phyloP scores from a whole-genome alignment of 495 filamentous ascomycete species.

The Penicillium diatomitis region DNA sequence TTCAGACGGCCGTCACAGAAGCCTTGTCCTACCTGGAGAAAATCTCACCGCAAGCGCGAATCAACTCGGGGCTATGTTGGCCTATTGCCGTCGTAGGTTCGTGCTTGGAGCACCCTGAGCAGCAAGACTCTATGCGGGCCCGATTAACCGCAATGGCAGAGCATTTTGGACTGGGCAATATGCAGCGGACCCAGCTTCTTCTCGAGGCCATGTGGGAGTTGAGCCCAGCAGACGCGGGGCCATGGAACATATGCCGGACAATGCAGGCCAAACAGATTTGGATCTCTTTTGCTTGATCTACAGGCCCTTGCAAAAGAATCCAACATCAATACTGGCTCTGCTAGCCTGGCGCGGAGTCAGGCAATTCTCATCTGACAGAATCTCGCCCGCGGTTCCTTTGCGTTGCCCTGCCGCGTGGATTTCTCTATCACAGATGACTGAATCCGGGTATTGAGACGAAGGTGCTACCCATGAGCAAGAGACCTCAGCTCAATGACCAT shows the following conservation, averaged over 20 bases:
- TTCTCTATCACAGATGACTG: too few relatives aligned
- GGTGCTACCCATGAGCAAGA: too few relatives aligned
- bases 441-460: too few relatives aligned
- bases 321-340: too few relatives aligned
- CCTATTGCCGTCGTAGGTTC: conserved; percentile 31
- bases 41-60: conserved; percentile 19
- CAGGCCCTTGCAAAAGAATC: too few relatives aligned
- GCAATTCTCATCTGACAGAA: too few relatives aligned
- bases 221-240: conserved; percentile 19
- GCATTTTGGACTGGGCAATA: conserved; percentile 29
- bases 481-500: too few relatives aligned
- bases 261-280: conserved; percentile 32
- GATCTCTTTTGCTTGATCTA: conserved; percentile 30
- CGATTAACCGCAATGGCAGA: conserved; percentile 19
- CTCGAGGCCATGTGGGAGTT: conserved; percentile 30
- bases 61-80: conserved; percentile 32
- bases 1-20: conserved; percentile 21
- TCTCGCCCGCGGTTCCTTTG: too few relatives aligned
- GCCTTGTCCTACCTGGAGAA: conserved; percentile 22
- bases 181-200: conserved; percentile 25
- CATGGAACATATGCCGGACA: conserved; percentile 32
- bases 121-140: conserved; percentile 14
- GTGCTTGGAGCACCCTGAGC: conserved; percentile 14
- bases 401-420: too few relatives aligned
- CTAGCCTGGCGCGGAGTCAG: too few relatives aligned